Evolutionary conservation across 2,329 filamentous ascomycete species (phyloP).

Genomic region (Xylariaceae sp.): DNA sequence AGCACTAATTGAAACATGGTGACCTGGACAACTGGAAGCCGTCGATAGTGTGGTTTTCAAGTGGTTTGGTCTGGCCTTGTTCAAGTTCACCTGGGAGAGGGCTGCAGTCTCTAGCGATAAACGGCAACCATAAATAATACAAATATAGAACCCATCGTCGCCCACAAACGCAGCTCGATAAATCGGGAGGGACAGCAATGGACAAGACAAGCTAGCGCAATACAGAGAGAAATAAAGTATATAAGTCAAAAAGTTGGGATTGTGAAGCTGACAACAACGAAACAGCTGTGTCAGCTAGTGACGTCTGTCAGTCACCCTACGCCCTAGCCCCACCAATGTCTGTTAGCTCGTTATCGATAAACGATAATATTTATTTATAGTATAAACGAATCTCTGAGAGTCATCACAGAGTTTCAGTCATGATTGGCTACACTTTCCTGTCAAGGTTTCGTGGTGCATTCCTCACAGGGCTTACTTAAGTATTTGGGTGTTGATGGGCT

Average conservation of each 20-base stretch:
- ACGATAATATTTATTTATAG: neutral
- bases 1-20: conserved; percentile 47
- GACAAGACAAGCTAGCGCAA: neutral
- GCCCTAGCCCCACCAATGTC: neutral
- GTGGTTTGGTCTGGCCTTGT: neutral
- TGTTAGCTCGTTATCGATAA: conserved; percentile 12
- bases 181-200: neutral
- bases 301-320: conserved; percentile 13
- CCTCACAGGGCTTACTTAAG: too few relatives aligned
- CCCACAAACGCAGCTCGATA: neutral
- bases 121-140: conserved; percentile 18
- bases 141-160: conserved; percentile 24
- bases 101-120: conserved; percentile 7
- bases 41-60: neutral
- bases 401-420: neutral
- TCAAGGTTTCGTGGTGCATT: too few relatives aligned
- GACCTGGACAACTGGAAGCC: neutral
- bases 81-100: neutral
- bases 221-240: neutral
- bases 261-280: neutral
- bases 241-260: neutral
- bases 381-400: too few relatives aligned
- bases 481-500: too few relatives aligned
- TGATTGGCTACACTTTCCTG: too few relatives aligned
- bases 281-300: conserved; percentile 11